Evolutionary conservation across 2,329 filamentous ascomycete genomes (phyloP).

Genomic region (Fusarium chaquense): DNA sequence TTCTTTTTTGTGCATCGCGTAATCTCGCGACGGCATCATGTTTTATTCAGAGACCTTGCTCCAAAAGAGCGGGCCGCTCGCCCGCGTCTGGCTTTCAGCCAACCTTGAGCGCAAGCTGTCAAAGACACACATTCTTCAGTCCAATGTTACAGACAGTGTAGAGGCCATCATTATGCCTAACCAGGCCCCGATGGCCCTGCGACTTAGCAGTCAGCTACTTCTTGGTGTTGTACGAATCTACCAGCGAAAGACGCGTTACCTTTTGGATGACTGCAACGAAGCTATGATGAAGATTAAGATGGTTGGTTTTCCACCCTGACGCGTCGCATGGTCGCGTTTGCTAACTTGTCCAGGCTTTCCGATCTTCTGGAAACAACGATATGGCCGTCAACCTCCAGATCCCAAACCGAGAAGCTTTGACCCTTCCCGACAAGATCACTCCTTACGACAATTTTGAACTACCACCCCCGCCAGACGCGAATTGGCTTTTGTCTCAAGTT

Average conservation of each 20-base stretch:
- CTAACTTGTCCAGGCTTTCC: constrained; percentile 79
- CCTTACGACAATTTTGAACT: constrained; percentile 84
- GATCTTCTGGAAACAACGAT: constrained; percentile 94
- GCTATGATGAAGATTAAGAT: constrained; percentile 98
- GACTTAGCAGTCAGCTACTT: constrained; percentile 91
- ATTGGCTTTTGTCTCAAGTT: constrained; percentile 82
- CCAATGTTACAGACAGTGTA: constrained; percentile 94
- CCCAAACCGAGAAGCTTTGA: constrained; percentile 85
- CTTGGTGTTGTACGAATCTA: constrained; percentile 98
- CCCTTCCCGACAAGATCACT: constrained; percentile 91
- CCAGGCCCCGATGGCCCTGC: constrained; percentile 93
- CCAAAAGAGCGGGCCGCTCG: constrained; percentile 95
- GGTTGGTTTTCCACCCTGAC: constrained; percentile 65
- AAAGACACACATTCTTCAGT: constrained; percentile 94
- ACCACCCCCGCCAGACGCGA: constrained; percentile 88
- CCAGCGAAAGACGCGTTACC: constrained; percentile 94
- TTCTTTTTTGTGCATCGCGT: constrained; percentile 47
- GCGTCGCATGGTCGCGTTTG: constrained; percentile 1
- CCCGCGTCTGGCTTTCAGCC: constrained; percentile 97
- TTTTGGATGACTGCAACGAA: constrained; percentile 97
- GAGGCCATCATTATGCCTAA: constrained; percentile 93
- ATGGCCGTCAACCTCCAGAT: constrained; percentile 85
- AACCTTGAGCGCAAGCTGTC: constrained; percentile 98
- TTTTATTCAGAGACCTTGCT: constrained; percentile 98
- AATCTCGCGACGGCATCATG: constrained; percentile 69